Evolutionary conservation across 179 eudicot species (phyloP).

Genomic region (Carnegiea gigantea): DNA sequence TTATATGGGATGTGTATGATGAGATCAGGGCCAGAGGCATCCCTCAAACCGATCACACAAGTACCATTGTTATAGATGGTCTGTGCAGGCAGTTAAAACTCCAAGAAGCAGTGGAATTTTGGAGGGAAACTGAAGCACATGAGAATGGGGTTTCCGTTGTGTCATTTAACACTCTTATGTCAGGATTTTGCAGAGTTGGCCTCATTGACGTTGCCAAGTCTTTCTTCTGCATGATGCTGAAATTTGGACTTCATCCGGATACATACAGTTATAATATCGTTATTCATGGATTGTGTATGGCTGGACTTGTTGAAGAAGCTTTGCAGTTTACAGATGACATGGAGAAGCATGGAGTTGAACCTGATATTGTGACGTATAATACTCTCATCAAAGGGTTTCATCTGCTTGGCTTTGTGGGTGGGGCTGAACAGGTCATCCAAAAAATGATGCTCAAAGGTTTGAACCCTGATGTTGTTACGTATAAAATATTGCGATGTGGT

Average conservation of each 20-base stretch:
- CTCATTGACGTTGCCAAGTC: slow-evolving; percentile 65
- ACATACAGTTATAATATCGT: slow-evolving; percentile 74
- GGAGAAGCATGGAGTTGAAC: slow-evolving; percentile 73
- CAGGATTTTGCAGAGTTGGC: slow-evolving; percentile 65
- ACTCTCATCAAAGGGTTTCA: slow-evolving; percentile 71
- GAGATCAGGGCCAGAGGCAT: slow-evolving; percentile 48
- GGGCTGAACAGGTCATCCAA: slow-evolving; percentile 39
- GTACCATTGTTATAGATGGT: slow-evolving; percentile 66
- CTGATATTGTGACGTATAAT: slow-evolving; percentile 74
- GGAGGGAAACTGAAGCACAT: slow-evolving; percentile 37
- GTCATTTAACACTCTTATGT: slow-evolving; percentile 68
- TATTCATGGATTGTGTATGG: slow-evolving; percentile 66
- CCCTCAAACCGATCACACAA: slow-evolving; percentile 49
- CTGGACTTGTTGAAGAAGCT: slow-evolving; percentile 83
- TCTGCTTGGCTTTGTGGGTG: slow-evolving; percentile 55
- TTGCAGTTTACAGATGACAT: slow-evolving; percentile 54
- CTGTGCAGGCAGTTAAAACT: slow-evolving; percentile 71
- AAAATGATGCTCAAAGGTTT: slow-evolving; percentile 50
- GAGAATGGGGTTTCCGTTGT: slow-evolving; percentile 36
- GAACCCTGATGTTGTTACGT: slow-evolving; percentile 47
- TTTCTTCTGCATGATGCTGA: slow-evolving; percentile 71
- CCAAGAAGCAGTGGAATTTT: slow-evolving; percentile 57
- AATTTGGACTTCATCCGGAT: slow-evolving; percentile 74
- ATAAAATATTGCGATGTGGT: slow-evolving; percentile 62
- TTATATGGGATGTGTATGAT: slow-evolving; percentile 54